phyloP scores from a whole-genome alignment of 1,284 basidiomycete genomes.

The Gymnopus androsaceus region DNA sequence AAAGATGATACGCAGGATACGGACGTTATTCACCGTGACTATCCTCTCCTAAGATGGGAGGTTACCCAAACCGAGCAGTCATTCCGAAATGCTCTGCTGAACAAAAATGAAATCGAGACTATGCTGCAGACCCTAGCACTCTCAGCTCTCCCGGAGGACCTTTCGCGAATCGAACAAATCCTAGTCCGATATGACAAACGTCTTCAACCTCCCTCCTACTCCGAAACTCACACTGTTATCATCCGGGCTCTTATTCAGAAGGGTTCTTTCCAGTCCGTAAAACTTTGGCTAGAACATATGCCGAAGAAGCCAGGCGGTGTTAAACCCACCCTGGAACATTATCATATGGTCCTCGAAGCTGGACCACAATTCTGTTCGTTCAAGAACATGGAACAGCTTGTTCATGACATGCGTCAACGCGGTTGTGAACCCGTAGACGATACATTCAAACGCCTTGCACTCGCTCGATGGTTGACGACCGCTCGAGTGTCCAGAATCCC shows the following conservation, averaged over 20 bases:
- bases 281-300: slow-evolving; percentile 53
- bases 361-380: slow-evolving; percentile 40
- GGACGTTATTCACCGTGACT: slow-evolving; percentile 37
- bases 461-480: slow-evolving; percentile 36
- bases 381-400: slow-evolving; percentile 41
- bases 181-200: slow-evolving; percentile 45
- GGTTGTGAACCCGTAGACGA: slow-evolving; percentile 48
- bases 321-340: slow-evolving; percentile 51
- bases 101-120: slow-evolving; percentile 27
- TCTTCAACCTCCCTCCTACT: slow-evolving; percentile 46
- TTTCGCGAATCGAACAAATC: slow-evolving; percentile 50
- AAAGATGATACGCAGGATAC: slow-evolving; percentile 28
- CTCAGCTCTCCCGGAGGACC: slow-evolving; percentile 50
- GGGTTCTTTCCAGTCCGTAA: slow-evolving; percentile 42
- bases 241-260: slow-evolving; percentile 46
- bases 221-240: slow-evolving; percentile 45
- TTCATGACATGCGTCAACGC: slow-evolving; percentile 43
- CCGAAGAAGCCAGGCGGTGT: slow-evolving; percentile 46
- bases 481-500: slow-evolving; percentile 23
- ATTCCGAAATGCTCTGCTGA: not conserved
- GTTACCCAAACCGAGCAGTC: slow-evolving; percentile 28
- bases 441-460: slow-evolving; percentile 51
- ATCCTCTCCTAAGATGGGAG: slow-evolving; percentile 37
- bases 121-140: slow-evolving; percentile 47
- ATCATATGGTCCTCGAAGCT: slow-evolving; percentile 51